These are phyloP conservation scores for Cytospora piceicola DNA, from an alignment of 2,329 filamentous ascomycete genomes.

Conservation along the genomic window DNA sequence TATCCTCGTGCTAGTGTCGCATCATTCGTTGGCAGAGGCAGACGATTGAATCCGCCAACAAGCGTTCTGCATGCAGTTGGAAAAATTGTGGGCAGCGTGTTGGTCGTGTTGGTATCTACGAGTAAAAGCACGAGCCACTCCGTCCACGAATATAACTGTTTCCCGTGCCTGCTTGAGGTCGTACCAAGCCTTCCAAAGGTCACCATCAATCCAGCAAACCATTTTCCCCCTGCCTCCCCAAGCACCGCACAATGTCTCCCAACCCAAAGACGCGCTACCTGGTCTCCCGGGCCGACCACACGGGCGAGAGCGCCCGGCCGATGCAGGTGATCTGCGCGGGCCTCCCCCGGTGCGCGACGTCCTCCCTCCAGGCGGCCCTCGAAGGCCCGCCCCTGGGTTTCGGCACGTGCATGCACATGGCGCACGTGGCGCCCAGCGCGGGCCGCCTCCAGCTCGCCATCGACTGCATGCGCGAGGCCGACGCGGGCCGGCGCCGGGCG, in stretches of 20 bases:
- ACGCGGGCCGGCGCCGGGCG: slow-evolving; percentile 36
- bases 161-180: neutral
- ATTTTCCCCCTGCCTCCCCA: too few species aligned
- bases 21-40: too few species aligned
- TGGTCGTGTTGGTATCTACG: too few species aligned
- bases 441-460: slow-evolving; percentile 35
- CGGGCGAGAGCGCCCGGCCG: neutral
- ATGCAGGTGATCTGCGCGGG: slow-evolving; percentile 38
- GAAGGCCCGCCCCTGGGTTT: slow-evolving; percentile 37
- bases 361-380: slow-evolving; percentile 42
- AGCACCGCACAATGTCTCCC: too few species aligned
- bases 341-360: slow-evolving; percentile 41
- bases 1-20: too few species aligned
- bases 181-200: neutral
- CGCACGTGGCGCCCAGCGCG: slow-evolving; percentile 31
- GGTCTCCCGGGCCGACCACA: neutral
- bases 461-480: slow-evolving; percentile 36
- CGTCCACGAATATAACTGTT: neutral
- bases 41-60: too few species aligned
- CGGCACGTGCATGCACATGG: slow-evolving; percentile 41
- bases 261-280: slow-evolving; percentile 4
- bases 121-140: too few species aligned
- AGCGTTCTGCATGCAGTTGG: too few species aligned
- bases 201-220: too few species aligned
- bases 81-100: too few species aligned